Conservation (phyloP, 1,139 yeast species). For the Pichia sp. region DNA sequence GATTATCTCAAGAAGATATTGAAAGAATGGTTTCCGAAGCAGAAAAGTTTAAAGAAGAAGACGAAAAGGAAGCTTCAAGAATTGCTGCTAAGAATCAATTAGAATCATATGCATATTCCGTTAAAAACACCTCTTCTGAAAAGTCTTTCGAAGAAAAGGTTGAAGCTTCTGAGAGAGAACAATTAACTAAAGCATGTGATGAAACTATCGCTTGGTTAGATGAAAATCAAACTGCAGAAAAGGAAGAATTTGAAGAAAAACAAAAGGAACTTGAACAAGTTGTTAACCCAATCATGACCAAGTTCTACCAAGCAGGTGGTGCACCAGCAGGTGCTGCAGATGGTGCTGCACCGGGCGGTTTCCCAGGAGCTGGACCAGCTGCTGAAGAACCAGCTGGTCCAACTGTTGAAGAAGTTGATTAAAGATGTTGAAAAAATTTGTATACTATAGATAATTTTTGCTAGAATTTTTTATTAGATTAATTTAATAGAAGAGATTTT, state of each 20-base stretch:
- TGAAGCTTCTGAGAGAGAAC: constrained; percentile 34
- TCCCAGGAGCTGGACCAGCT: constrained; percentile 37
- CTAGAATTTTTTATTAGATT: no score
- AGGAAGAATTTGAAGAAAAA: constrained; percentile 49
- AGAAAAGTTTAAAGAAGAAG: constrained; percentile 95
- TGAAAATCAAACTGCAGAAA: constrained; percentile 41
- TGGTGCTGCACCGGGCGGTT: constrained; percentile 39
- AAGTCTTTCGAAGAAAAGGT: constrained; percentile 40
- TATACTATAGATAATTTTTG: background rate
- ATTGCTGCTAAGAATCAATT: constrained; percentile 98
- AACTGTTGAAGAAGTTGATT: constrained; percentile 69
- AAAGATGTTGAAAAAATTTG: constrained; percentile 13
- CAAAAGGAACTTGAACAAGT: constrained; percentile 57
- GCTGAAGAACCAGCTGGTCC: constrained; percentile 42
- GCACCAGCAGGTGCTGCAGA: constrained; percentile 41
- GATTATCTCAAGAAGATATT: constrained; percentile 92
- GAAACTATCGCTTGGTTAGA: constrained; percentile 44
- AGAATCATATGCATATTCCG: constrained; percentile 95
- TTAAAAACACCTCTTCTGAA: constrained; percentile 89
- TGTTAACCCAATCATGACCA: constrained; percentile 58
- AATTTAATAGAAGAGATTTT: no score
- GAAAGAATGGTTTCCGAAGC: constrained; percentile 98
- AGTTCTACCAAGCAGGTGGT: constrained; percentile 53
- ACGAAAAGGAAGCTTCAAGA: constrained; percentile 96
- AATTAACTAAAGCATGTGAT: constrained; percentile 36